These are phyloP conservation scores for Suillus hirtellus DNA, from an alignment of 768 basidiomycete genomes.

Conservation along the genomic window DNA sequence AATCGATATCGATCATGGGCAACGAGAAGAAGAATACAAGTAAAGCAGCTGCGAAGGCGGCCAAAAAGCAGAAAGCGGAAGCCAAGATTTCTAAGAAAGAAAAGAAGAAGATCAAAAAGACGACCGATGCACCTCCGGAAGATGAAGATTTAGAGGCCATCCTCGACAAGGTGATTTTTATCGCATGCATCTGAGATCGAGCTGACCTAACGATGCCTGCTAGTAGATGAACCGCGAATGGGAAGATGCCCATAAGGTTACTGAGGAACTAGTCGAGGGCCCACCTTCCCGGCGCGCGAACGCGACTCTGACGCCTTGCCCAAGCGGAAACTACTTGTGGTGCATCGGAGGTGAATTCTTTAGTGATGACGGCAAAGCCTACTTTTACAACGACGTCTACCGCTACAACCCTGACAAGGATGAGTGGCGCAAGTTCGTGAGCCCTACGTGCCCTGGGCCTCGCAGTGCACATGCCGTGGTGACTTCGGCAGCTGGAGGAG, in stretches of 20 bases:
- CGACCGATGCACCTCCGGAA: constrained; percentile 58
- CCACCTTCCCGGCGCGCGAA: constrained; percentile 84
- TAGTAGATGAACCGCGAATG: constrained; percentile 80
- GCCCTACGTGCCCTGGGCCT: constrained; percentile 83
- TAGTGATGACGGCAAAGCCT: constrained; percentile 79
- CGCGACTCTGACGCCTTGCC: constrained; percentile 79
- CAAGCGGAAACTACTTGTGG: constrained; percentile 80
- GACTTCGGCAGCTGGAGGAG: constrained; percentile 73
- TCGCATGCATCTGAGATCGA: constrained; percentile 5
- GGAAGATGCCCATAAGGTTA: constrained; percentile 81
- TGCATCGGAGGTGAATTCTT: constrained; percentile 87
- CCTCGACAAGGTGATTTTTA: constrained; percentile 63
- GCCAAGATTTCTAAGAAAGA: constrained; percentile 73
- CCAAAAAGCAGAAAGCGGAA: constrained; percentile 65
- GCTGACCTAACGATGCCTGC: constrained; percentile 12
- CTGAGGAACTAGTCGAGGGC: constrained; percentile 80
- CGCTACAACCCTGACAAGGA: constrained; percentile 88
- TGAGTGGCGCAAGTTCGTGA: constrained; percentile 88
- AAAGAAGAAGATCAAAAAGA: constrained; percentile 56
- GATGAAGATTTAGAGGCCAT: constrained; percentile 83
- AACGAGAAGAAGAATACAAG: constrained; percentile 20
- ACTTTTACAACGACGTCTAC: constrained; percentile 88
- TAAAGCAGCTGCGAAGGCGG: constrained; percentile 51
- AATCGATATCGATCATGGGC: constrained; percentile 14
- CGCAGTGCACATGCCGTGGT: constrained; percentile 85